Evolutionary conservation across 2,329 filamentous ascomycete species (phyloP).

Genomic region (Alternaria sp.): DNA sequence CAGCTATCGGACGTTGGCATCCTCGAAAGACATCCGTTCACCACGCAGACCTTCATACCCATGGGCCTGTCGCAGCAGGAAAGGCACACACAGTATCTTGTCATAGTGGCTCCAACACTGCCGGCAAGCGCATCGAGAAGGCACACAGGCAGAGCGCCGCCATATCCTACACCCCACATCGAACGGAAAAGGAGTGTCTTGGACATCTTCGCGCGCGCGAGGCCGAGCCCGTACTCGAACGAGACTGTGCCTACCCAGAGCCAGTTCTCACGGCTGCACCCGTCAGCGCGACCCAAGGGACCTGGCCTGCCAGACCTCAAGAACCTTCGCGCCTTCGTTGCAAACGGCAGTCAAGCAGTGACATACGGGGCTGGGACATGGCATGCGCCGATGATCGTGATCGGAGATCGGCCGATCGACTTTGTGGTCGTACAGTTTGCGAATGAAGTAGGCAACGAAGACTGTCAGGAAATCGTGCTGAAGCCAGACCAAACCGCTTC

Average conservation of each 20-base stretch:
- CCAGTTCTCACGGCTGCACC: slow-evolving; percentile 36
- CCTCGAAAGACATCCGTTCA: slow-evolving; percentile 91
- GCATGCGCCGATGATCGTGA: slow-evolving; percentile 95
- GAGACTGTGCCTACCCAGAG: slow-evolving; percentile 49
- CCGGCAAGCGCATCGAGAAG: slow-evolving; percentile 51
- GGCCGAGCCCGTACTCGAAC: slow-evolving; percentile 59
- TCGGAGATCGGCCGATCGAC: slow-evolving; percentile 74
- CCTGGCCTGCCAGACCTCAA: slow-evolving; percentile 74
- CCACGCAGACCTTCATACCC: slow-evolving; percentile 90
- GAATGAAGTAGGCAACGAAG: slow-evolving; percentile 81
- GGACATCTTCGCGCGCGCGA: slow-evolving; percentile 52
- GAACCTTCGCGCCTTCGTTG: slow-evolving; percentile 77
- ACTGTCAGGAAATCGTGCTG: slow-evolving; percentile 79
- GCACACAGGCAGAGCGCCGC: slow-evolving; percentile 42
- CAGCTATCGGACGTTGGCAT: slow-evolving; percentile 70
- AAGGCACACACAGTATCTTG: slow-evolving; percentile 68
- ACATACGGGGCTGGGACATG: slow-evolving; percentile 91
- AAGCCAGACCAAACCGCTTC: slow-evolving; percentile 34
- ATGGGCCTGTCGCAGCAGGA: slow-evolving; percentile 64
- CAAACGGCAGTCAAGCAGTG: slow-evolving; percentile 78
- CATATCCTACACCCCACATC: slow-evolving; percentile 51
- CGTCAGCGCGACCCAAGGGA: slow-evolving; percentile 49
- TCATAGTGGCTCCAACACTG: slow-evolving; percentile 85
- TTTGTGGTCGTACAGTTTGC: slow-evolving; percentile 86
- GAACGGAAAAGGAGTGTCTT: slow-evolving; percentile 35